phyloP scores from a whole-genome alignment of 169 alveolate species.

The Eimeria necatrix region DNA sequence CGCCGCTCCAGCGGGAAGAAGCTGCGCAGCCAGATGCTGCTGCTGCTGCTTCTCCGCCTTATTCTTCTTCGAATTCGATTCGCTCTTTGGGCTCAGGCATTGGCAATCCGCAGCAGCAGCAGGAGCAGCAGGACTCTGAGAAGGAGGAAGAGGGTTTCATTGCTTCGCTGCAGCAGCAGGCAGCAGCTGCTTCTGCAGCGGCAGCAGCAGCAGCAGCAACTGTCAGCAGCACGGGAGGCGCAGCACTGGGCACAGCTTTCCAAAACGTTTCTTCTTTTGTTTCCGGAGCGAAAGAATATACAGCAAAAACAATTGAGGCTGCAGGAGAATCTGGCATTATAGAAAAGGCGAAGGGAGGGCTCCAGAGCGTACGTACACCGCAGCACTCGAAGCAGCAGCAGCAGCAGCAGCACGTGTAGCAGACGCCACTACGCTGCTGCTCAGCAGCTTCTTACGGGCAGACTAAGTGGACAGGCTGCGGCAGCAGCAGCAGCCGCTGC shows the following conservation, averaged over 20 bases:
- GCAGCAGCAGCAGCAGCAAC: constrained; percentile 69
- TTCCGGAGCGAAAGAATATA: constrained; percentile 74
- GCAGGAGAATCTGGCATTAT: constrained; percentile 58
- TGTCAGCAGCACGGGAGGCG: constrained; percentile 74
- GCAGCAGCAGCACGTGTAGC: not conserved
- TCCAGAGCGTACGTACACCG: constrained; percentile 59
- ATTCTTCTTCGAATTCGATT: not conserved
- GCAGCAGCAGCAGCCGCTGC: constrained; percentile 42
- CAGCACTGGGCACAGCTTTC: constrained; percentile 32
- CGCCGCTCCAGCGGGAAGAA: constrained; percentile 22
- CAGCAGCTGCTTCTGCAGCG: constrained; percentile 62
- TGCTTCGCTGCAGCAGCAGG: constrained; percentile 52
- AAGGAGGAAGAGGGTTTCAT: constrained; percentile 46
- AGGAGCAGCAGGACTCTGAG: constrained; percentile 23
- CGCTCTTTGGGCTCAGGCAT: constrained; percentile 12
- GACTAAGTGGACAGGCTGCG: not conserved
- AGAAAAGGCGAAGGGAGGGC: constrained; percentile 76
- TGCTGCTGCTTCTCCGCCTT: constrained; percentile 29
- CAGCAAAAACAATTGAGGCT: constrained; percentile 63
- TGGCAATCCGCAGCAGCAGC: not conserved
- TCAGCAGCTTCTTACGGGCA: no score
- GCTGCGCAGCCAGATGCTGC: constrained; percentile 38
- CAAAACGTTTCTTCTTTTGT: constrained; percentile 67
- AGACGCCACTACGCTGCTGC: not conserved
- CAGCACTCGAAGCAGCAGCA: constrained; percentile 36